Conservation (phyloP, 177 flowering plant species). For the Telopea speciosissima region DNA sequence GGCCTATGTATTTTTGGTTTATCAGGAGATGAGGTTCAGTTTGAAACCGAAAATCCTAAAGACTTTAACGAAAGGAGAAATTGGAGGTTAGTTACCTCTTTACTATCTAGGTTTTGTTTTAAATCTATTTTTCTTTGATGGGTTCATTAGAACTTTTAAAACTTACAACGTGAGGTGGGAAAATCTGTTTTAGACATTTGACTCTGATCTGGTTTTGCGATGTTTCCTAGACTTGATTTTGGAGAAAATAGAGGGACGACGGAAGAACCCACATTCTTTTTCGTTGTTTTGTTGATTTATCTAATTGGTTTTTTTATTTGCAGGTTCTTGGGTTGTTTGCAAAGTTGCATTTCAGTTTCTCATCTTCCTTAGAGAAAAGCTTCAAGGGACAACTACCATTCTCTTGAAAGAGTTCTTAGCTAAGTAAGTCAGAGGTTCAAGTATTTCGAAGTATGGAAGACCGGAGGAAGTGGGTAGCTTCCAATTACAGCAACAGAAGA, state of each 20-base stretch:
- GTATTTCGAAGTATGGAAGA: conserved; percentile 18
- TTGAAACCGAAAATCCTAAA: too few species aligned
- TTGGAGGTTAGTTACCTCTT: not conserved
- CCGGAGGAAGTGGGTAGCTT: conserved; percentile 58
- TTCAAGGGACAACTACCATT: conserved; percentile 62
- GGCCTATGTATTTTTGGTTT: too few species aligned
- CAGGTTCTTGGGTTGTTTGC: conserved; percentile 7
- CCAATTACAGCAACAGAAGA: conserved; percentile 47
- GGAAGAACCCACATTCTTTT: not conserved
- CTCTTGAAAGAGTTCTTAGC: conserved; percentile 56
- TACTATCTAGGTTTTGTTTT: conserved; percentile 3
- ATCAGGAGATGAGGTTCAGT: too few species aligned
- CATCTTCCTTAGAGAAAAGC: conserved; percentile 66
- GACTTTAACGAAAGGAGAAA: too few species aligned
- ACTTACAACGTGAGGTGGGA: too few species aligned
- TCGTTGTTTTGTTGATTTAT: not conserved
- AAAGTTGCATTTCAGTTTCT: not conserved
- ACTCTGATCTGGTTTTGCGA: not conserved
- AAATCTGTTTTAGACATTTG: not conserved
- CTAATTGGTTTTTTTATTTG: not conserved
- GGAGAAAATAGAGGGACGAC: not conserved
- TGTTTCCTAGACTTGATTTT: not conserved
- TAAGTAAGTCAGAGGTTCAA: conserved; percentile 30
- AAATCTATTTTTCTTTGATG: not conserved
- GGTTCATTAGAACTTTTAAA: not conserved